These are phyloP conservation scores for Cenchrus americanus DNA, from an alignment of 176 grass and related monocot genomes.

Conservation along the genomic window DNA sequence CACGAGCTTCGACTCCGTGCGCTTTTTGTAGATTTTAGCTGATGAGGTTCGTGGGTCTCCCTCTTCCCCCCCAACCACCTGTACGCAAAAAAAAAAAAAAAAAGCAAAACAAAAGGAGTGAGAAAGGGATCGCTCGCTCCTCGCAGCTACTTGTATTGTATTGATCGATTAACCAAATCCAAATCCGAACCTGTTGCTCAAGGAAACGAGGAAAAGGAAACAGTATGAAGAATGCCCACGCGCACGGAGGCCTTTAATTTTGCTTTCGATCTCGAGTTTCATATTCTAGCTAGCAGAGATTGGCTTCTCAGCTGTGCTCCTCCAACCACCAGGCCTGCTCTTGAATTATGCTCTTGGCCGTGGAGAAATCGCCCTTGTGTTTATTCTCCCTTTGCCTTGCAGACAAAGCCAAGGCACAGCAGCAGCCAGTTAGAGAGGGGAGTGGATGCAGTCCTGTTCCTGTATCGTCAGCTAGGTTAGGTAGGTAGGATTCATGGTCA, in stretches of 20 bases:
- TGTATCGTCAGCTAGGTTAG: too few species aligned
- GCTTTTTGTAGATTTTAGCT: neutral
- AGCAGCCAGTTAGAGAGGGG: neutral
- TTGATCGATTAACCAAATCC: neutral
- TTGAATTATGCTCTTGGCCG: neutral
- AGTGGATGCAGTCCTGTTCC: neutral
- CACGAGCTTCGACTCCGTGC: neutral
- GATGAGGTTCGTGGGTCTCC: neutral
- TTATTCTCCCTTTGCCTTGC: conserved; percentile 34
- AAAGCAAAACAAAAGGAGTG: neutral
- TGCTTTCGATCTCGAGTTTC: neutral
- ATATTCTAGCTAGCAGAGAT: neutral
- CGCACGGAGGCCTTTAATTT: neutral
- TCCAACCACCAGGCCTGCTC: neutral
- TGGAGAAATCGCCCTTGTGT: too few species aligned
- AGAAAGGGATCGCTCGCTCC: neutral
- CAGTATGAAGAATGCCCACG: conserved; percentile 5
- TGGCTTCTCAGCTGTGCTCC: neutral
- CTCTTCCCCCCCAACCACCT: conserved; percentile 18
- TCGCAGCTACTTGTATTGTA: neutral
- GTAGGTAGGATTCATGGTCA: neutral
- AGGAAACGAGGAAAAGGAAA: neutral
- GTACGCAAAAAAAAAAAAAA: neutral
- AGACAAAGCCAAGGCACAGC: conserved; percentile 11
- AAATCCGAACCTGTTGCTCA: neutral